Base-by-base conservation (phyloP, 192 early-diverging fungal species). In the Phlyctochytrium arcticum region DNA sequence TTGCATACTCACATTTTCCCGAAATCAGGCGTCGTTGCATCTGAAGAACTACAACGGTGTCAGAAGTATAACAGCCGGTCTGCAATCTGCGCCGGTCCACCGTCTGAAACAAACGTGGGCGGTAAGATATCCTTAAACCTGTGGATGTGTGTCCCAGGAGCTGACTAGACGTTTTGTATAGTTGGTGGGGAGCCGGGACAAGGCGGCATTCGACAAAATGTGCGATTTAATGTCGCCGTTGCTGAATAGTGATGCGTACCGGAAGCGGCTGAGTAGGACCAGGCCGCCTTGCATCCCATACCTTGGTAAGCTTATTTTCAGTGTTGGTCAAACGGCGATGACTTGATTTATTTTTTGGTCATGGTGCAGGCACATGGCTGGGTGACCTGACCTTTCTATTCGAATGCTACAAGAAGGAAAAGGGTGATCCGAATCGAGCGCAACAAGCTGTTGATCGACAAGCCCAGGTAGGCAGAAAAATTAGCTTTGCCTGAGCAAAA, bases 1-100 rank as follows among this genome's bases (percentile, higher is more conserved):
- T n/a, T n/a, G n/a, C n/a, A n/a, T n/a, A n/a, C n/a, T n/a, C n/a
- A n/a, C 3, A 50, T 48, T 49, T 32, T 8, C 5, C 29, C 46
- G 17, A 36, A 30, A 7, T 17, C 27, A 78, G 77, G 59, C 46
- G 12, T 76, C 53, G 21, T 27, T 66, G 15, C 69, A 77, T 15
- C 50, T 69, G n/a, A 71, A 74, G 34, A 71, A 79, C 48, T 79
- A 69, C 57, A 59, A 76, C 37, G 66, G 75, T 27, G 31, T 79
- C 15, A 44, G 71, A 37, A 72, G 66, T 36, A 58, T 79, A 5
- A 53, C 73, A 2, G 70, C 73, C 9, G 77, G 74, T 6, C 46
- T 79, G 48, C 77, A 79, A 50, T 64, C 70, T 12, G 71, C 74
- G 19, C 74, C 77, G 2, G 74, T 79, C 0, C 63, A 68, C 51